Evolutionary conservation across 306 rosid species (phyloP).

Genomic region (Sechiopsis laciniata): DNA sequence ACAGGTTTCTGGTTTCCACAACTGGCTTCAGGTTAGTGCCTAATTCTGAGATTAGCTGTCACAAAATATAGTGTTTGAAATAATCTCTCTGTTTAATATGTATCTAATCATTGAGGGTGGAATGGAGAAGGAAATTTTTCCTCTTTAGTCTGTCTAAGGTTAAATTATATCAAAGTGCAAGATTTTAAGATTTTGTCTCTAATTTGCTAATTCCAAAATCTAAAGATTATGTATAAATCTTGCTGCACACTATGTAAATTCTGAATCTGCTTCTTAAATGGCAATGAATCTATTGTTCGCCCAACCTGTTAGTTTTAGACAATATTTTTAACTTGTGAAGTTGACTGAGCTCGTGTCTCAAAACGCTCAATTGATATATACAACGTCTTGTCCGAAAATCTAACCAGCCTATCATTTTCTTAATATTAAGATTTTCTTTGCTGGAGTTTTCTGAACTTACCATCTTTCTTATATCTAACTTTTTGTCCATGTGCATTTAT

Average conservation of each 20-base stretch:
- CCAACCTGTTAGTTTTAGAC: background rate
- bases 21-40: slow-evolving; percentile 78
- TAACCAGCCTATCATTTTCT: background rate
- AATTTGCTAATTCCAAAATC: background rate
- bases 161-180: background rate
- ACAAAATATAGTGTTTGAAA: background rate
- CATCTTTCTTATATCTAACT: background rate
- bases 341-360: background rate
- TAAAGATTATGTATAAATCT: background rate
- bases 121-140: background rate
- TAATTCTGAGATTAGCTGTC: background rate
- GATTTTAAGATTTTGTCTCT: background rate
- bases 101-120: background rate
- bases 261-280: background rate
- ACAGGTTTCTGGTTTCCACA: slow-evolving; percentile 85
- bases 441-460: slow-evolving; percentile 3
- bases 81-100: background rate
- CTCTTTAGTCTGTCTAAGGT: background rate
- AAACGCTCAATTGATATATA: background rate
- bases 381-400: background rate
- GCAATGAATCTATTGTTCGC: background rate
- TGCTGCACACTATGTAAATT: background rate
- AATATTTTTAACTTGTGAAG: background rate
- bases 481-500: slow-evolving; percentile 18
- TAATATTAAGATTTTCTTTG: background rate